Evolutionary conservation across 805 yeast species (phyloP), one percentile per base, ranked within the genome.

Genomic region (Candida succiphila): DNA sequence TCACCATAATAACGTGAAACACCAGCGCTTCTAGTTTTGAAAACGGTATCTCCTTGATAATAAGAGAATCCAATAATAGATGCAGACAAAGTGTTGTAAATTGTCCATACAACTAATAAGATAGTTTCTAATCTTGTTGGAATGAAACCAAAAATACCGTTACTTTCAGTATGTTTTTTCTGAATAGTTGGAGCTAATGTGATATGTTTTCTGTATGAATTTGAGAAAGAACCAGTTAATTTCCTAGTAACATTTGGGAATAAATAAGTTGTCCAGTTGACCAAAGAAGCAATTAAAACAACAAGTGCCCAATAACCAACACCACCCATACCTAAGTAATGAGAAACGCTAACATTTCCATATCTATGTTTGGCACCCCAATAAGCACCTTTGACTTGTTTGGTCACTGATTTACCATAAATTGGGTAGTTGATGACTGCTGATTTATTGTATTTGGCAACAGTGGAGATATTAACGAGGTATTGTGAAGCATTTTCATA

Each of bases 111-210:
- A 7, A 46, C 37, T 23, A 75, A 55, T 29, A 67, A 48, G 7
- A 73, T 38, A 0, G 67, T 39, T 43, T 76, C 81, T 41, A 67
- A 54, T 42, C 80, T 58, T 4, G 75, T 65, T 1, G 83, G 82
- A 29, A 70, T 38, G 14, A 61, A 36, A 40, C 58, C 60, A 16
- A 37, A 27, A 25, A 32, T 35, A 31, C 43, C 43, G n/a, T 34
- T 22, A 17, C 34, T 30, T n/a, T n/a, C n/a, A 9, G 38, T 32
- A 36, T 54, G 58, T 8, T 32, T 37, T 14, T 37, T 35, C 1
- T 43, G 45, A 18, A 42, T 37, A 2, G 46, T 32, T 17, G 56
- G 54, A 30, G 43, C 56, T 33, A 44, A 34, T 17, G 43, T 41
- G 27, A 42, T 34, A 35, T 39, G 38, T 28, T 36, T 56, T 40